These are phyloP conservation scores for Fusarium sp. DNA, from an alignment of 2,329 filamentous ascomycete species.

Conservation along the genomic window DNA sequence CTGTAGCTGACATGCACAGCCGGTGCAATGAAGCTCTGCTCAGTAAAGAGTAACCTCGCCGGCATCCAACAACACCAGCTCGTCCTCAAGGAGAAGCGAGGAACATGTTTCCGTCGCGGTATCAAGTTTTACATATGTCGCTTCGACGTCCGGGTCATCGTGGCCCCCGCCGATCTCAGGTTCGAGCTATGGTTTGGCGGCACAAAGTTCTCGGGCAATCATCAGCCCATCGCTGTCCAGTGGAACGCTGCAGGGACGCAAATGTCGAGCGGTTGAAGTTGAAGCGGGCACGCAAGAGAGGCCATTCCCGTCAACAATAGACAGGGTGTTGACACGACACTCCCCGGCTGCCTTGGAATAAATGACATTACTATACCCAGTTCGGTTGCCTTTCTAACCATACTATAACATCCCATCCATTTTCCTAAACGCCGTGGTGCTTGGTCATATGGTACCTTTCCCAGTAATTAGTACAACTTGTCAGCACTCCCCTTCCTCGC, in stretches of 20 bases:
- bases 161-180: conserved; percentile 63
- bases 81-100: conserved; percentile 49
- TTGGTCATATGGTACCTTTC: conserved; percentile 7
- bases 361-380: conserved; percentile 23
- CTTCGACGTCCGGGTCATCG: conserved; percentile 64
- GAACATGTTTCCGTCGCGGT: conserved; percentile 47
- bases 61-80: conserved; percentile 52
- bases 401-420: conserved; percentile 13
- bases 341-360: conserved; percentile 9
- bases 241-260: conserved; percentile 18
- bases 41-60: conserved; percentile 52
- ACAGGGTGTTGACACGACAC: neutral
- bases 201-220: conserved; percentile 31
- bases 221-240: conserved; percentile 32
- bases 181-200: conserved; percentile 54
- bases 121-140: conserved; percentile 53
- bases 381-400: conserved; percentile 13
- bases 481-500: neutral
- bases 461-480: conserved; percentile 10
- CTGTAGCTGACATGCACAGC: conserved; percentile 33
- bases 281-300: neutral
- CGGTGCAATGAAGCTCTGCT: conserved; percentile 51
- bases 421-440: conserved; percentile 30
- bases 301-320: neutral
- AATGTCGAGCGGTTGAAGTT: neutral